Conservation (phyloP, 768 basidiomycete genomes). For the Leccinum uliginosum region DNA sequence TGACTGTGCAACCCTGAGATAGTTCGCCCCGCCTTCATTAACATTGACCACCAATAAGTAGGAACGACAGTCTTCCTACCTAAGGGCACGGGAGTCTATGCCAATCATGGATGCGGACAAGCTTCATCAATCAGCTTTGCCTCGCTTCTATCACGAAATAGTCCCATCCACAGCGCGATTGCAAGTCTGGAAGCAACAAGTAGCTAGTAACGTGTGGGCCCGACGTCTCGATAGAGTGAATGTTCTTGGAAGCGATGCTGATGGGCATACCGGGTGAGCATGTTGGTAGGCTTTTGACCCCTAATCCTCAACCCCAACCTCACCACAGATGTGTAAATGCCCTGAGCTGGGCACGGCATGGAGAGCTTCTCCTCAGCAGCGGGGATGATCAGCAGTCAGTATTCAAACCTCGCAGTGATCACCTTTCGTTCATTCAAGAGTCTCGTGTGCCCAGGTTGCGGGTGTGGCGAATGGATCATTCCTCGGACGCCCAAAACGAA, state of each 20-base stretch:
- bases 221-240: slow-evolving; percentile 58
- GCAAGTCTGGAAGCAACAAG: slow-evolving; percentile 20
- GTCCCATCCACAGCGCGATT: slow-evolving; percentile 22
- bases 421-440: slow-evolving; percentile 2
- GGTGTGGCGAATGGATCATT: slow-evolving; percentile 67
- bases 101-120: slow-evolving; percentile 12
- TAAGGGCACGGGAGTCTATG: not conserved
- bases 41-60: not conserved
- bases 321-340: slow-evolving; percentile 72
- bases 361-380: slow-evolving; percentile 60
- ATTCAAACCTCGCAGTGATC: not conserved
- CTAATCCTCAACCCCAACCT: not conserved
- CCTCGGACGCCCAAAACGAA: slow-evolving; percentile 35
- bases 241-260: slow-evolving; percentile 57
- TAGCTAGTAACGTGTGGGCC: slow-evolving; percentile 24
- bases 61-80: not conserved
- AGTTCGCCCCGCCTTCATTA: not conserved
- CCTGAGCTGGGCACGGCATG: slow-evolving; percentile 65
- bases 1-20: not conserved
- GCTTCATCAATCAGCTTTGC: slow-evolving; percentile 2
- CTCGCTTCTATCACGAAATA: slow-evolving; percentile 2
- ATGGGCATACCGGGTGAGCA: slow-evolving; percentile 69
- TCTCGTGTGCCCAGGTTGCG: slow-evolving; percentile 47
- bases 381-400: slow-evolving; percentile 71
- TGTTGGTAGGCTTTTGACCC: not conserved